Evolutionary conservation across 495 filamentous ascomycete species (phyloP), one percentile per base, ranked within the genome.

Genomic region (Aspergillus taichungensis): DNA sequence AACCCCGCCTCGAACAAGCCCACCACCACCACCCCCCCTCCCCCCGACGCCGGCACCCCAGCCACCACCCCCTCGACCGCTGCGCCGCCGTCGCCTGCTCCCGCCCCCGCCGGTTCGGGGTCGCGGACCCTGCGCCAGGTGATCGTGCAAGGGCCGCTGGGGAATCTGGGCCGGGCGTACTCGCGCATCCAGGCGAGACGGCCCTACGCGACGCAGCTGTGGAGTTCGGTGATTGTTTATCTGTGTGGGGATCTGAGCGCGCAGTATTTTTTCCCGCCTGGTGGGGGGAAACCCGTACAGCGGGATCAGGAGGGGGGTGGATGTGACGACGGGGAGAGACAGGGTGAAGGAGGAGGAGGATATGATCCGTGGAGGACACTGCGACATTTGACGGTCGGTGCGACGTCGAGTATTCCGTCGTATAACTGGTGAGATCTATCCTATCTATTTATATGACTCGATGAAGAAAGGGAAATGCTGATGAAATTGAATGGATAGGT

Each of bases 241-340:
- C 68, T 85, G 11, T 76, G 76, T 34, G 87, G 88, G 10, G 90
- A 96, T 60, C 51, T 94, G 51, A 81, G 80, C 49, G 87, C 88
- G 44, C 90, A 96, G 62, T 48, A 74, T 11, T 43, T 76, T 5
- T 77, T 76, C 45, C 67, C 68, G 2, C 42, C 62, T 24, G 60
- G 69, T 33, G 51, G 41, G 8, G 31, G 37, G 9, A 9, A 30
- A 8, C 24, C 50, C 10, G 39, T 34, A 5, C 31, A 42, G 43
- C 38, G 32, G 14, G 42, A 13, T 18, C 18, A 24, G 14, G 13
- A 30, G 39, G 36, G 10, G 14, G n/a, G n/a, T n/a, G n/a, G n/a
- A n/a, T n/a, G 28, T 24, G 32, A 44, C 9, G 31, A 41, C 35
- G 37, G 18, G 27, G 8, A 33, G 40, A 12, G 34, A 7, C 5